These are phyloP conservation scores for Mycena rebaudengoi DNA, from an alignment of 768 basidiomycete species.

Conservation along the genomic window DNA sequence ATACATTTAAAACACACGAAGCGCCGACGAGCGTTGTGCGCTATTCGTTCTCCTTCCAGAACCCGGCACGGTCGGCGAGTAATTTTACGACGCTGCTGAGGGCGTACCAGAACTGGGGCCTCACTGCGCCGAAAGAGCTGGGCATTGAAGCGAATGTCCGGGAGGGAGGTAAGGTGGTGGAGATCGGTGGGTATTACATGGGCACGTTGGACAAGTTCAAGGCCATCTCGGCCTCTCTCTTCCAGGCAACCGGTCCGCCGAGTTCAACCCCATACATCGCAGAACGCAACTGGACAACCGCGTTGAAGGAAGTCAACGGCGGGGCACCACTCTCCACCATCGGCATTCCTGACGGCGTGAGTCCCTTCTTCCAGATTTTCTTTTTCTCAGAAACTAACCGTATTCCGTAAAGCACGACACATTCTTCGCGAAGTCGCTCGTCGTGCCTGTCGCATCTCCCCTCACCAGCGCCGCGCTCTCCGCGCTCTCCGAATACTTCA, in stretches of 20 bases:
- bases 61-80: neutral
- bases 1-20: slow-evolving; percentile 29
- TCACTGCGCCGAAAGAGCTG: slow-evolving; percentile 7
- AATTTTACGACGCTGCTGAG: neutral
- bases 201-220: slow-evolving; percentile 7
- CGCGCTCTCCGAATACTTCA: slow-evolving; percentile 24
- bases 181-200: slow-evolving; percentile 18
- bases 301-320: slow-evolving; percentile 8
- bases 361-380: too few relatives aligned
- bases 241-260: neutral
- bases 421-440: slow-evolving; percentile 24
- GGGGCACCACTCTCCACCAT: slow-evolving; percentile 1
- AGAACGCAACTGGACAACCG: slow-evolving; percentile 1
- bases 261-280: neutral
- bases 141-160: slow-evolving; percentile 14
- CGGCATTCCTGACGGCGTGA: slow-evolving; percentile 2
- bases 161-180: slow-evolving; percentile 2
- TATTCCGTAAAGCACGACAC: slow-evolving; percentile 4
- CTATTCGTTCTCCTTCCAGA: slow-evolving; percentile 11
- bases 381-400: neutral
- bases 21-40: slow-evolving; percentile 11
- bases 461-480: slow-evolving; percentile 12
- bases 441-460: slow-evolving; percentile 14
- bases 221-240: neutral
- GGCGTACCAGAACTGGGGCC: slow-evolving; percentile 8